These are phyloP conservation scores for Escovopsis sp. DNA, from an alignment of 2,329 filamentous ascomycete genomes.

Conservation along the genomic window DNA sequence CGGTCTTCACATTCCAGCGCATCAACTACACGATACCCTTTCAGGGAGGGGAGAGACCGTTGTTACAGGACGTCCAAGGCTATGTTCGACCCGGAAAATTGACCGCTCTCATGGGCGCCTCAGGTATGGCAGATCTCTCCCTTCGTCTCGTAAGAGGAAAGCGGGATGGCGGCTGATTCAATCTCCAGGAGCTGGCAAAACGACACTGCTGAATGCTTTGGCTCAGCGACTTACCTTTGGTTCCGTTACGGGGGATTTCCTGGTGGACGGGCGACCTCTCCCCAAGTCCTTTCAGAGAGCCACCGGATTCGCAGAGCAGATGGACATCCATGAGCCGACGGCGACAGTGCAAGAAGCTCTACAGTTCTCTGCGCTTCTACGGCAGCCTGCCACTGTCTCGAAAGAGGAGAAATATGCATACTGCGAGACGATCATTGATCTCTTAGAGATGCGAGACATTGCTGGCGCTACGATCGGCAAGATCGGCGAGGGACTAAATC, in stretches of 20 bases:
- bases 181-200: constrained; percentile 44
- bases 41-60: constrained; percentile 49
- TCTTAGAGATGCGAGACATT: constrained; percentile 53
- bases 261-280: constrained; percentile 59
- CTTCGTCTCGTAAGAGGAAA: no score
- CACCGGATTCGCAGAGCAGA: constrained; percentile 53
- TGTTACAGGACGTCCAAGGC: constrained; percentile 66
- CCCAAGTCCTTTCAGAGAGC: constrained; percentile 67
- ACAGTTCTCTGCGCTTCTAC: constrained; percentile 48
- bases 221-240: constrained; percentile 65
- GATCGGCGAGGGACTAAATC: constrained; percentile 42
- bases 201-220: constrained; percentile 57
- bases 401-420: constrained; percentile 50
- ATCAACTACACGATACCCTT: constrained; percentile 34
- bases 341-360: constrained; percentile 52
- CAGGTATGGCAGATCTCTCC: constrained; percentile 15
- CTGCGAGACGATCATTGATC: constrained; percentile 50
- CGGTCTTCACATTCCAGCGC: constrained; percentile 37
- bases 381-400: constrained; percentile 42
- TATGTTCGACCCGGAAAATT: constrained; percentile 71
- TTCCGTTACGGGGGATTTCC: constrained; percentile 59
- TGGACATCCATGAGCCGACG: constrained; percentile 51
- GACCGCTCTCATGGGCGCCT: constrained; percentile 59
- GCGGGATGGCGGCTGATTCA: neutral
- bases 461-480: constrained; percentile 49